Percentiles rank a stretch among this genome's conserved stretches.
Conservation (phyloP, 306 rosid species). For the Citrullus mucosospermus region DNA sequence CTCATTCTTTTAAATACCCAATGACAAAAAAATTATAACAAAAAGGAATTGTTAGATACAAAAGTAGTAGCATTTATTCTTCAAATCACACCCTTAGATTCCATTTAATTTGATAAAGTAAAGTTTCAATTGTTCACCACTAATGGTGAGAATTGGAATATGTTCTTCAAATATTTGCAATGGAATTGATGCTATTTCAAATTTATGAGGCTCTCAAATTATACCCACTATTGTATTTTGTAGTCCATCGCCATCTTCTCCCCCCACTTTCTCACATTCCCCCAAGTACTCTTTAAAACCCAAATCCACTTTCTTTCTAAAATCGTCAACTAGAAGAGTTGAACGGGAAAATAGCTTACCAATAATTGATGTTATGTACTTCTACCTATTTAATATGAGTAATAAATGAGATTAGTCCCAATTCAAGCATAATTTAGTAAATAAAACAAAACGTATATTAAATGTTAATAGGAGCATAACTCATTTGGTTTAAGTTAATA, state of each 20-base stretch:
- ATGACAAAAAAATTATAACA: not conserved
- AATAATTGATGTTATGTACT: too few relatives aligned
- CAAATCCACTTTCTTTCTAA: not conserved
- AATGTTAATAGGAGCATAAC: too few relatives aligned
- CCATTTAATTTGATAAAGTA: not conserved
- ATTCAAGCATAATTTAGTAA: too few relatives aligned
- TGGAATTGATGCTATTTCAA: not conserved
- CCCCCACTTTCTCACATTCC: not conserved
- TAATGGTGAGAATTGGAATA: constrained; percentile 8
- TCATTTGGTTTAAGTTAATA: too few relatives aligned
- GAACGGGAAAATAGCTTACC: too few relatives aligned
- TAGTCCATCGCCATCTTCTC: not conserved
- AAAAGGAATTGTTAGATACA: not conserved
- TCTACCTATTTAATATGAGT: too few relatives aligned
- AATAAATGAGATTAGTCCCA: too few relatives aligned
- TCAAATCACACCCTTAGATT: not conserved
- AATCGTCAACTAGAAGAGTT: too few relatives aligned
- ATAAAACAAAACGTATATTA: too few relatives aligned
- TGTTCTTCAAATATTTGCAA: not conserved
- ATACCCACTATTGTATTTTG: not conserved
- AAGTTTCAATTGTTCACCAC: not conserved
- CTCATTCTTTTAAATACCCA: not conserved
- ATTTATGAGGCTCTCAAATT: not conserved
- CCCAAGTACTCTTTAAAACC: not conserved
- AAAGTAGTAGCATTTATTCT: not conserved